A percentile compares a stretch with the other conserved stretches of the same genome.
Conservation (phyloP, 495 filamentous ascomycete species). For the Amniculicola lignicola region DNA sequence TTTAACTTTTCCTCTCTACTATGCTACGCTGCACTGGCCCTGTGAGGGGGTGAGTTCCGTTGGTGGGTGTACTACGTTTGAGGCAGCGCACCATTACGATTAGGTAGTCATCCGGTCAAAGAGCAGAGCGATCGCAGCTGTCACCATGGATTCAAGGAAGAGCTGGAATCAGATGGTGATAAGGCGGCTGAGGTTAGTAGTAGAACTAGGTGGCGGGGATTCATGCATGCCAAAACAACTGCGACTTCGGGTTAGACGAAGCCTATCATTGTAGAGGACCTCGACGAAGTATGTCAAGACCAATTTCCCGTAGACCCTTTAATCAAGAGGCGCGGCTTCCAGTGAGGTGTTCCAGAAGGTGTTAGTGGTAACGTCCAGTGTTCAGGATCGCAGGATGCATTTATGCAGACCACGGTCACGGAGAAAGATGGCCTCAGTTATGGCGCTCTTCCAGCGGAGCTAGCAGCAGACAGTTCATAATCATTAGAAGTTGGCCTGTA, state of each 20-base stretch:
- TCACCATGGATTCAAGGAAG: constrained; percentile 10
- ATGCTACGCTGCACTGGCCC: too few relatives aligned
- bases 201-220: constrained; percentile 10
- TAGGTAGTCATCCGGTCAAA: too few relatives aligned
- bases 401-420: constrained; percentile 13
- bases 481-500: constrained; percentile 11
- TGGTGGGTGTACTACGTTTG: too few relatives aligned
- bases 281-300: constrained; percentile 5
- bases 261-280: constrained; percentile 1
- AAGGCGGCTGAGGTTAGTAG: constrained; percentile 4
- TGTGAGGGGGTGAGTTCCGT: too few relatives aligned
- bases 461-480: constrained; percentile 18
- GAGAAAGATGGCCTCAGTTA: constrained; percentile 16
- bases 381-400: constrained; percentile 9
- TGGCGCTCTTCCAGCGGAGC: constrained; percentile 16
- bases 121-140: too few relatives aligned
- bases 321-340: constrained; percentile 9
- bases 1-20: too few relatives aligned
- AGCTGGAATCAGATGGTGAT: constrained; percentile 8
- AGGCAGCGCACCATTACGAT: too few relatives aligned
- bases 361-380: constrained; percentile 4
- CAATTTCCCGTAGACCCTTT: neutral
- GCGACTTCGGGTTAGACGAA: constrained; percentile 8
- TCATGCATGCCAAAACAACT: constrained; percentile 10
- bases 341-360: constrained; percentile 6